A percentile compares a stretch with the other conserved stretches of the same genome.
phyloP scores from a whole-genome alignment of 257 asterid species.

The Leonotis leonurus region DNA sequence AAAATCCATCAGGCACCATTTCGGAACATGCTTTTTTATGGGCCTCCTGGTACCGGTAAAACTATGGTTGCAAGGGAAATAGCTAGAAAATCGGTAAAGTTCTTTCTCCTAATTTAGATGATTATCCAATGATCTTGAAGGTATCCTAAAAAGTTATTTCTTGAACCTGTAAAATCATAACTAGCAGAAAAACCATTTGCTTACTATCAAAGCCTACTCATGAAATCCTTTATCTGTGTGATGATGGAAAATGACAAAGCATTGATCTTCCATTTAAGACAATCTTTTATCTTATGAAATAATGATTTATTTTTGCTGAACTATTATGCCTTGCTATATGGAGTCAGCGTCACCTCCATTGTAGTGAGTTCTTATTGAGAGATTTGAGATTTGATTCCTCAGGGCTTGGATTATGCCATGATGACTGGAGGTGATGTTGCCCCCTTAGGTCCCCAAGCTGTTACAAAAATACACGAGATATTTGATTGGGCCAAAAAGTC shows the following conservation, averaged over 20 bases:
- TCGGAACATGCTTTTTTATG: slow-evolving; percentile 94
- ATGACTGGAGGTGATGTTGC: slow-evolving; percentile 99
- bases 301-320: neutral
- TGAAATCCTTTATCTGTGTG: neutral
- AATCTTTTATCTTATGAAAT: neutral
- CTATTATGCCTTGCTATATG: neutral
- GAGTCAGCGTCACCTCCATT: neutral
- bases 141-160: neutral
- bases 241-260: neutral
- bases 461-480: slow-evolving; percentile 93
- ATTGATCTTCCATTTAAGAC: neutral
- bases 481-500: slow-evolving; percentile 98
- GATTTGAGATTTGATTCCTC: slow-evolving; percentile 17
- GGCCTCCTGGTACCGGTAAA: slow-evolving; percentile 99
- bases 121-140: neutral
- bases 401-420: slow-evolving; percentile 99
- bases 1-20: slow-evolving; percentile 92
- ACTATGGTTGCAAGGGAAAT: slow-evolving; percentile 98
- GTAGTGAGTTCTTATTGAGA: neutral
- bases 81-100: slow-evolving; percentile 85
- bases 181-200: neutral
- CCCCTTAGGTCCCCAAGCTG: slow-evolving; percentile 93
- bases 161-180: slow-evolving; percentile 2
- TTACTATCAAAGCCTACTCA: neutral
- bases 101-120: neutral